A percentile compares a stretch with the other conserved stretches of the same genome.
These are phyloP conservation scores for Iris macrosiphon DNA, from an alignment of 106 monocot genomes.

Conservation along the genomic window DNA sequence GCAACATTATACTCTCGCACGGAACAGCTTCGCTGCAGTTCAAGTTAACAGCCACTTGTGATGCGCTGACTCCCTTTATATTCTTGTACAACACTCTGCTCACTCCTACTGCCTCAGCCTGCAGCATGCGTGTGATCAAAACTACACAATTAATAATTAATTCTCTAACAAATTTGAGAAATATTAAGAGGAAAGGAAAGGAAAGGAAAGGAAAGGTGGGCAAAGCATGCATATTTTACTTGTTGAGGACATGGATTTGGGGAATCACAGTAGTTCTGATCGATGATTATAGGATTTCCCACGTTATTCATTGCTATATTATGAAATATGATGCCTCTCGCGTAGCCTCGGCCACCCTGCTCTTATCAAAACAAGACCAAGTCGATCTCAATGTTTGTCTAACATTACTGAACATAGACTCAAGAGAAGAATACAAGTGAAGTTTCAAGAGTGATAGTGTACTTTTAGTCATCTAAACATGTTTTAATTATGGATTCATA, in stretches of 20 bases:
- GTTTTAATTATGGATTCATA: too few relatives aligned
- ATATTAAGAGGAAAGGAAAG: too few relatives aligned
- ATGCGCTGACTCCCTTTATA: constrained; percentile 37
- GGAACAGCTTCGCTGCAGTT: constrained; percentile 29
- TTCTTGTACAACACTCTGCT: constrained; percentile 32
- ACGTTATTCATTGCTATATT: constrained; percentile 19
- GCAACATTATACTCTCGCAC: constrained; percentile 23
- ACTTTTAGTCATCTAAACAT: not conserved
- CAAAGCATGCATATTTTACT: constrained; percentile 3
- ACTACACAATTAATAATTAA: not conserved
- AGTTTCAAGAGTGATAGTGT: not conserved
- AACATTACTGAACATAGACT: too few relatives aligned
- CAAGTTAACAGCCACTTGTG: constrained; percentile 25
- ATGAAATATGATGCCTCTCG: constrained; percentile 12
- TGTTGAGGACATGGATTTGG: constrained; percentile 7
- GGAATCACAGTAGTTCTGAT: constrained; percentile 22
- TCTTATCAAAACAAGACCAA: not conserved
- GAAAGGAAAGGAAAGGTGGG: not conserved
- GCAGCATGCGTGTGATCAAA: not conserved
- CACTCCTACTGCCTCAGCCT: constrained; percentile 29
- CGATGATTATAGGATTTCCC: constrained; percentile 14
- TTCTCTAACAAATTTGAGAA: not conserved
- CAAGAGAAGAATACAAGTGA: too few relatives aligned
- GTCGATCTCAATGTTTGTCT: not conserved
- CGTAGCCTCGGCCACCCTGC: constrained; percentile 20